Percentiles rank a stretch among this genome's conserved stretches.
These are phyloP conservation scores for Paecilomyces sp. DNA, from an alignment of 2,329 filamentous ascomycete genomes.

Conservation along the genomic window DNA sequence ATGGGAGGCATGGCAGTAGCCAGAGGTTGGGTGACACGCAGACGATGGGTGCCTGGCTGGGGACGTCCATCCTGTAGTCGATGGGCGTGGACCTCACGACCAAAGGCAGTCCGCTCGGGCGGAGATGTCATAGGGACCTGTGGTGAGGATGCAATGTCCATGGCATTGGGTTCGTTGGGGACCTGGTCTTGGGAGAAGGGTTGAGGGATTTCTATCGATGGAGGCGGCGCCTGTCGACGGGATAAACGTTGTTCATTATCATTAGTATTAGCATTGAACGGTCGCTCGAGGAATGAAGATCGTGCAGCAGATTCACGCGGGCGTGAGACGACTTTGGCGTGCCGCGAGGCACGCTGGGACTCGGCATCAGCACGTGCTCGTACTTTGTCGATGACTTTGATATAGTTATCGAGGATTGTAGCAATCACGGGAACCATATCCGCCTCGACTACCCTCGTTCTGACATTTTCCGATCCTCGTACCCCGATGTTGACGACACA, in stretches of 20 bases:
- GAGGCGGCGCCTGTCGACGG: constrained; percentile 74
- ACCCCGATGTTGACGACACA: constrained; percentile 99
- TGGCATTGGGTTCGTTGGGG: constrained; percentile 43
- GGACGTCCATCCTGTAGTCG: constrained; percentile 34
- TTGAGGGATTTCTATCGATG: constrained; percentile 71
- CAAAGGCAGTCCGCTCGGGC: constrained; percentile 61
- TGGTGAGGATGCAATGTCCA: constrained; percentile 57
- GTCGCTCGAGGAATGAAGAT: constrained; percentile 37
- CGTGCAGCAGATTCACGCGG: constrained; percentile 20
- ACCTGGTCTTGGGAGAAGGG: constrained; percentile 44
- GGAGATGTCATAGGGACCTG: constrained; percentile 63
- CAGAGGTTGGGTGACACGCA: constrained; percentile 58
- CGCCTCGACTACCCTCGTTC: constrained; percentile 92
- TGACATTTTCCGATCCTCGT: constrained; percentile 84
- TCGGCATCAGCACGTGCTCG: constrained; percentile 80
- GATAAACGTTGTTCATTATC: constrained; percentile 43
- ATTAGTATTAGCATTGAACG: constrained; percentile 44
- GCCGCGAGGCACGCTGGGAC: constrained; percentile 45
- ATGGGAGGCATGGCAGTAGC: constrained; percentile 60
- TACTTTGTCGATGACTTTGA: constrained; percentile 89
- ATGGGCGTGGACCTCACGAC: constrained; percentile 46
- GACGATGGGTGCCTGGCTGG: constrained; percentile 40
- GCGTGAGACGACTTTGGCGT: constrained; percentile 18
- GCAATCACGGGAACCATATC: constrained; percentile 99
- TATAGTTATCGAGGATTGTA: constrained; percentile 96